Evolutionary conservation across 1,139 yeast species (phyloP).

Genomic region (Yamadazyma mexicana): DNA sequence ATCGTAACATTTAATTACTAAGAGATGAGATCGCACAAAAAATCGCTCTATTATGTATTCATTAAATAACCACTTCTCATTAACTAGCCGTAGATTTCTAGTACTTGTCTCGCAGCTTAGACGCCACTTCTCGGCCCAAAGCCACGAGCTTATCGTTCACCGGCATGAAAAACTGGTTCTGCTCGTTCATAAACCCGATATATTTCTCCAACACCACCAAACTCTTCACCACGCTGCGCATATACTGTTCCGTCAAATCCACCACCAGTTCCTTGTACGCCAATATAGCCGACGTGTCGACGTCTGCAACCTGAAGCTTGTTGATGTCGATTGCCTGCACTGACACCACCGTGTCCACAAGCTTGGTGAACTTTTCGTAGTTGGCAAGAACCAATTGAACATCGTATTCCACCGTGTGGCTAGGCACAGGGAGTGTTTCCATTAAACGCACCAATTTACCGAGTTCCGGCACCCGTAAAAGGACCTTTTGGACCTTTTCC

Average conservation of each 20-base stretch:
- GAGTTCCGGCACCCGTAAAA: conserved; percentile 11
- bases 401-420: conserved; percentile 5
- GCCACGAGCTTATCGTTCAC: not conserved
- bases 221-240: conserved; percentile 8
- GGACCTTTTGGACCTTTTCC: conserved; percentile 4
- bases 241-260: conserved; percentile 8
- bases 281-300: conserved; percentile 8
- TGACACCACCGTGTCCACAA: conserved; percentile 8
- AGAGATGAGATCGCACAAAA: not conserved
- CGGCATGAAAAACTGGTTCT: conserved; percentile 11
- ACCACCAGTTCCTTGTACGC: conserved; percentile 7
- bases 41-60: not conserved
- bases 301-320: conserved; percentile 2
- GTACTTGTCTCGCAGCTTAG: not conserved
- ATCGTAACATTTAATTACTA: conserved; percentile 1
- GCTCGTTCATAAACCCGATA: conserved; percentile 5
- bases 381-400: conserved; percentile 12
- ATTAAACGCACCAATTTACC: conserved; percentile 2
- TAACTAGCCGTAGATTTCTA: no score
- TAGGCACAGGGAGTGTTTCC: not conserved
- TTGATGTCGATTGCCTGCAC: conserved; percentile 10
- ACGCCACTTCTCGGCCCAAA: not conserved
- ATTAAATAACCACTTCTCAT: not conserved
- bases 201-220: conserved; percentile 14
- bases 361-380: conserved; percentile 9